Base-by-base conservation (phyloP, 225 moss, liverwort and hornwort genomes). In the Physcomitrellopsis africana region DNA sequence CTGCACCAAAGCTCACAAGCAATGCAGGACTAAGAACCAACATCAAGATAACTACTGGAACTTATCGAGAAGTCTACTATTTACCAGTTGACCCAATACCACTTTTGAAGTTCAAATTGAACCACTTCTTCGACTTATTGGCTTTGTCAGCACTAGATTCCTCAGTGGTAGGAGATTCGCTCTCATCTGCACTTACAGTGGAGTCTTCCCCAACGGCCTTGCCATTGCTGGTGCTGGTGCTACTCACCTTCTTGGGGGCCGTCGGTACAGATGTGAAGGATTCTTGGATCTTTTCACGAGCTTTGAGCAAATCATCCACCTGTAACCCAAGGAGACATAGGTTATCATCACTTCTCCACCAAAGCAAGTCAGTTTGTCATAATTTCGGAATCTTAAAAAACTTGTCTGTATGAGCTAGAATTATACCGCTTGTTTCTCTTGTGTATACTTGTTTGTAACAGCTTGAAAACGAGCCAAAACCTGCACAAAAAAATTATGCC, bases 291-390 rank as follows among this genome's bases (percentile, higher is more conserved):
- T 70, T 90, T 68, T 96, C 93, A 69, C 96, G 93, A 22, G 81
- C 18, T 86, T 90, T 96, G 27, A 93, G 89, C 75, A 96, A 87
- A 54, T 93, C 93, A 56, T 96, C 96, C 60, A 96, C 93, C 95
- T 95, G 86, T 6, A 81, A 70, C 26, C 46, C 75, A 62, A 49
- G 26, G 26, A 62, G 14, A 79, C 10, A 37, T 2, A 37, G 32
- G 32, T 37, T 37, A 37, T 37, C 32, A 37, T 7, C 32, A 2
- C 32, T 37, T 37, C 11, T 49, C 15, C 48, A 49, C 48, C 48
- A 55, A 37, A 4, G 32, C 32, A 37, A 37, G 23, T 42, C 16
- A 67, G 19, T 51, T 15, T 16, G 1, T 0, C 47, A 20, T 22
- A 4, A 47, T 26, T 44, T 11, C 48, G 64, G 9, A 17, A 65